Evolutionary conservation across 2,329 filamentous ascomycete genomes (phyloP).

Genomic region (Clonostachys sp.): DNA sequence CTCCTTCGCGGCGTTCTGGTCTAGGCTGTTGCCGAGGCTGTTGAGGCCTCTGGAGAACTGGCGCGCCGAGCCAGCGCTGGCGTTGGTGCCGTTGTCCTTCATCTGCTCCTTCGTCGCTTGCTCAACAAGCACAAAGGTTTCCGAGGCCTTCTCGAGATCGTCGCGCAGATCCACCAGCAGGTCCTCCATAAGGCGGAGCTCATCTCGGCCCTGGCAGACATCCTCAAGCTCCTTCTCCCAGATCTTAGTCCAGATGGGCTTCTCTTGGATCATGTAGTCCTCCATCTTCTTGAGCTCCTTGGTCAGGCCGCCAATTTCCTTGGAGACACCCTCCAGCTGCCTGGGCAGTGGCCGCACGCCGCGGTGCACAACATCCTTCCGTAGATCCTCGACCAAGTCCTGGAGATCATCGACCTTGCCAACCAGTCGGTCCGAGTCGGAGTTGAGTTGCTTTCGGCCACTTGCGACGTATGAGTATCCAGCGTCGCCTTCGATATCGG

Average conservation of each 20-base stretch:
- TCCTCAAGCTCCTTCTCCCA: conserved; percentile 98
- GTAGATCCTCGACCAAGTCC: conserved; percentile 91
- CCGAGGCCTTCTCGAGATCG: conserved; percentile 88
- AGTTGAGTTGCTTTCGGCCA: conserved; percentile 81
- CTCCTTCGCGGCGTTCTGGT: conserved; percentile 83
- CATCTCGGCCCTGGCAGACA: conserved; percentile 91
- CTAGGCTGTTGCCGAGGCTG: conserved; percentile 48
- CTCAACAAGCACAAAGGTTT: conserved; percentile 93
- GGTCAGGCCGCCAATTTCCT: conserved; percentile 77
- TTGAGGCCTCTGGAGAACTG: conserved; percentile 51
- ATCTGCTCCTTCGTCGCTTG: conserved; percentile 98
- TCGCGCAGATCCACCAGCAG: conserved; percentile 88
- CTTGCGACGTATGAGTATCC: conserved; percentile 80
- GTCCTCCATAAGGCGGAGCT: conserved; percentile 95
- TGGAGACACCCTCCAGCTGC: conserved; percentile 83
- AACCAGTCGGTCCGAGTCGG: conserved; percentile 87
- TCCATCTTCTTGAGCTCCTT: conserved; percentile 92
- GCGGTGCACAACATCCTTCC: conserved; percentile 91
- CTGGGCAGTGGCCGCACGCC: conserved; percentile 87
- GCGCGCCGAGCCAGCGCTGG: conserved; percentile 44
- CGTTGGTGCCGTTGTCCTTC: conserved; percentile 60
- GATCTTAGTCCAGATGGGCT: conserved; percentile 97
- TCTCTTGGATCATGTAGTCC: conserved; percentile 85
- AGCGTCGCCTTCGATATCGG: conserved; percentile 69
- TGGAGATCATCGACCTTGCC: conserved; percentile 94